Evolutionary conservation across 1,139 yeast genomes (phyloP).

Genomic region (Groenewaldozyma auringiensis): DNA sequence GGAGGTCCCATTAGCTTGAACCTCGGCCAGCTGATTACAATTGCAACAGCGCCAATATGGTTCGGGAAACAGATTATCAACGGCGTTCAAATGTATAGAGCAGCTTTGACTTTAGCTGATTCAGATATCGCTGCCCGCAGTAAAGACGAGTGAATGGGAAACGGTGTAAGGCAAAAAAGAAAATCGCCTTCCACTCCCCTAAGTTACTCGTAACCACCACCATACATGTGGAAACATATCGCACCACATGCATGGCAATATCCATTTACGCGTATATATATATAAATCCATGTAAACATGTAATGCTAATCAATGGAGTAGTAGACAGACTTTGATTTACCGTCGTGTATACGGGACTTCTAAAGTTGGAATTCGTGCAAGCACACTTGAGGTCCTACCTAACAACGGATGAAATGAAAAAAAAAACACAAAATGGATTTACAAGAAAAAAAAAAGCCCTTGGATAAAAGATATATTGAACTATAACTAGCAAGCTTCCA

Average conservation of each 20-base stretch:
- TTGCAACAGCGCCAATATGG: slow-evolving; percentile 78
- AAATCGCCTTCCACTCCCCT: background rate
- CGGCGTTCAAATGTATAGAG: slow-evolving; percentile 78
- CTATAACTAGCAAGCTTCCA: slow-evolving; percentile 3
- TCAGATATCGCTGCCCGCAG: slow-evolving; percentile 60
- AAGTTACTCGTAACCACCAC: background rate
- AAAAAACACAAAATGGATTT: background rate
- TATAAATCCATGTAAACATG: background rate
- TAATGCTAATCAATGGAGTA: too few species aligned
- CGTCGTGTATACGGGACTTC: slow-evolving; percentile 5
- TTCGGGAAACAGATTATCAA: slow-evolving; percentile 85
- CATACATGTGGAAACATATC: slow-evolving; percentile 1
- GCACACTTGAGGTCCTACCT: background rate
- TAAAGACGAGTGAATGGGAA: slow-evolving; percentile 14
- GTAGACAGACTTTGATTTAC: background rate
- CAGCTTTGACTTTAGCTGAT: slow-evolving; percentile 73
- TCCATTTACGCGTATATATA: background rate
- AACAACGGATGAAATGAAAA: background rate
- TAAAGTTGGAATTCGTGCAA: background rate
- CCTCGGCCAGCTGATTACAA: slow-evolving; percentile 59
- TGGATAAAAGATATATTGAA: background rate
- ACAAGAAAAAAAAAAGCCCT: background rate
- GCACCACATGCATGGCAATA: too few species aligned
- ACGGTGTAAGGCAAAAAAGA: too few species aligned
- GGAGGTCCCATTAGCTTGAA: slow-evolving; percentile 40